Base-by-base conservation (phyloP, 1,139 yeast genomes). In the Suhomyces bolitotheri region DNA sequence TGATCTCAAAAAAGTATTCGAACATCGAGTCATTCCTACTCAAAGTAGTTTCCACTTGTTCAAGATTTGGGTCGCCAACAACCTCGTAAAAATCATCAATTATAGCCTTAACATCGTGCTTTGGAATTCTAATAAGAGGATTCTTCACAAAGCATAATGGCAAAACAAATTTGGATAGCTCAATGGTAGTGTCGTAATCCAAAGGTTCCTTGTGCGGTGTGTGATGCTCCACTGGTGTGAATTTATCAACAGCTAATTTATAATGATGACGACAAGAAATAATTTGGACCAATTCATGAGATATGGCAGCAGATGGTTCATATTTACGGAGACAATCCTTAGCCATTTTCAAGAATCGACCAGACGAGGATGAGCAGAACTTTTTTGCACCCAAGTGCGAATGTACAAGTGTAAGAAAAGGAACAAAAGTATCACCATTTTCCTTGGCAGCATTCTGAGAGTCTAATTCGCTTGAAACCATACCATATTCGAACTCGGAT, bases 221-320 rank as follows among this genome's bases (percentile, higher is more conserved):
- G 12, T 67, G 71, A 52, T 90, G 97, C 43, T 85, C 82, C 25
- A 64, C 71, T 0, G 95, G 89, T 4, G 66, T 64, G 45, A 76
- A 78, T 5, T 68, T 69, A 14, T 80, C 88, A 15, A 78, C 68
- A 1, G 80, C 66, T 3, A 88, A 63, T 2, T 71, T 65, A 39
- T 86, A 71, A 27, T 87, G 95, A 50, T 82, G 88, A 9, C 87
- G 71, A 55, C 98, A 92, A 43, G 80, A 73, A 15, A 92, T 63
- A 22, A 88, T 70, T 50, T 92, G 97, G 7, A 86, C 65, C 34
- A 87, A 58, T 36, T 89, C 88, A 28, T 70, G 63, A 41, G 82
- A 81, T 1, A 74, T 65, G 4, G 42, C 25, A 2, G 40, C 25
- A 8, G 33, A 16, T 3, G 25, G 8, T 7, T 71, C 62, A 17